A percentile compares a stretch with the other conserved stretches of the same genome.
These are phyloP conservation scores for Scopulariopsis brevicaulis DNA, from an alignment of 2,329 filamentous ascomycete genomes.

Conservation along the genomic window DNA sequence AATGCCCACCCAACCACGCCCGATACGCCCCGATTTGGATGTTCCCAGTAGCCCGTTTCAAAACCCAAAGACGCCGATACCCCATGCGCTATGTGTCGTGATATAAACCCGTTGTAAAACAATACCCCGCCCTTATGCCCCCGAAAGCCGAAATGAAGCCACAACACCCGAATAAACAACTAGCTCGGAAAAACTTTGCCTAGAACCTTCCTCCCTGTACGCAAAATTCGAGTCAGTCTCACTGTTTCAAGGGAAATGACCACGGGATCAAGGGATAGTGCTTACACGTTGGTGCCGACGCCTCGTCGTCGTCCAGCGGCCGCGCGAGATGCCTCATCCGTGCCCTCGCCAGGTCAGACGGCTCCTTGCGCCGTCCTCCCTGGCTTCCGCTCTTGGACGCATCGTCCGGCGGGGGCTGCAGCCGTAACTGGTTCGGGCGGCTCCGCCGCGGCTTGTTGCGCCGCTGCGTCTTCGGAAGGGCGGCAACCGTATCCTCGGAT, in stretches of 20 bases:
- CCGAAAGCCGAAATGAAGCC: not conserved
- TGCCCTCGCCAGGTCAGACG: conserved; percentile 30
- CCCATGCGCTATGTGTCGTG: conserved; percentile 3
- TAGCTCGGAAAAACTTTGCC: conserved; percentile 31
- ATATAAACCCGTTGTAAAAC: not conserved
- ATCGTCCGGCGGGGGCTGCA: not conserved
- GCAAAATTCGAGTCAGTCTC: not conserved
- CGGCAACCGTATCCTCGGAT: conserved; percentile 3
- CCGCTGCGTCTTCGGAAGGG: not conserved
- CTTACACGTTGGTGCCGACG: not conserved
- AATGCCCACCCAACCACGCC: not conserved
- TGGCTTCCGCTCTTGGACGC: not conserved
- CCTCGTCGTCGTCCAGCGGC: conserved; percentile 28
- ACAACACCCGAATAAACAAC: conserved; percentile 6
- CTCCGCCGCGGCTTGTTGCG: not conserved
- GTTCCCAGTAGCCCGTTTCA: not conserved
- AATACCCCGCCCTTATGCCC: not conserved
- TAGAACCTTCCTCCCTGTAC: conserved; percentile 27
- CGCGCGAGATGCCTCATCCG: conserved; percentile 30
- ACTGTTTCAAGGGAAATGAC: not conserved
- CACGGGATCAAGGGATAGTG: not conserved
- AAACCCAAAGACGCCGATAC: conserved; percentile 2
- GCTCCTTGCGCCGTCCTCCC: conserved; percentile 22
- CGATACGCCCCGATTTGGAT: not conserved
- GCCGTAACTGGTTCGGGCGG: not conserved